Conservation (phyloP, 176 grass and related monocot species). For the Aechmea fasciata region DNA sequence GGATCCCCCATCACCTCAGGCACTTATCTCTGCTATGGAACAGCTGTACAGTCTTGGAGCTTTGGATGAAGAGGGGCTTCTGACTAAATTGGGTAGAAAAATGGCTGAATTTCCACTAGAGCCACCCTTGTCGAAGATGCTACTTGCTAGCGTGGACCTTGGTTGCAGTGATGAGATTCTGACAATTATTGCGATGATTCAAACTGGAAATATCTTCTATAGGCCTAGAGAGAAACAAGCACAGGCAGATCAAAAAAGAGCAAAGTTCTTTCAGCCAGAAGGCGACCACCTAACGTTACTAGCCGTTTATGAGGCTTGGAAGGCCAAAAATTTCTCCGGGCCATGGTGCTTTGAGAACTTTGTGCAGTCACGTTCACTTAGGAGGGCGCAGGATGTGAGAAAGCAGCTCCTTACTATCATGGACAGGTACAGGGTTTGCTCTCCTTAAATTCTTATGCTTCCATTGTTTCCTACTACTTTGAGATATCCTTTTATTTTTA, state of each 20-base stretch:
- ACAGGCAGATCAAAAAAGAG: constrained; percentile 82
- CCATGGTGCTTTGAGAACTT: constrained; percentile 99
- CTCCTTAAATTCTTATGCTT: background rate
- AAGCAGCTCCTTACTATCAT: constrained; percentile 96
- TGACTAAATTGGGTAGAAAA: constrained; percentile 88
- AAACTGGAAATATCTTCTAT: constrained; percentile 93
- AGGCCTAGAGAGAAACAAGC: constrained; percentile 91
- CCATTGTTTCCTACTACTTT: too few species aligned
- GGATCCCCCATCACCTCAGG: constrained; percentile 88
- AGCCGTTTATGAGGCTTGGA: constrained; percentile 97
- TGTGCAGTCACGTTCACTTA: constrained; percentile 74
- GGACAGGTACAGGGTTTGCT: constrained; percentile 51
- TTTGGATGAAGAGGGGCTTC: constrained; percentile 79
- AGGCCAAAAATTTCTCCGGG: constrained; percentile 88
- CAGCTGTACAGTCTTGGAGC: constrained; percentile 86
- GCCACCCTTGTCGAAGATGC: constrained; percentile 85
- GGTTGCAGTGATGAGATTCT: constrained; percentile 90
- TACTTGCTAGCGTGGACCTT: constrained; percentile 83
- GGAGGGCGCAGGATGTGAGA: constrained; percentile 81
- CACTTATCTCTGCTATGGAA: constrained; percentile 88
- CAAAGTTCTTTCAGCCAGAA: constrained; percentile 93
- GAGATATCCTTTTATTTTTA: too few species aligned
- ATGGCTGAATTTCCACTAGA: constrained; percentile 97
- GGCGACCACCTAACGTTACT: constrained; percentile 90
- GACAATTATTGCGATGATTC: constrained; percentile 94